Conservation (phyloP, 2,329 filamentous ascomycete genomes). For the Colletotrichum eleusines region DNA sequence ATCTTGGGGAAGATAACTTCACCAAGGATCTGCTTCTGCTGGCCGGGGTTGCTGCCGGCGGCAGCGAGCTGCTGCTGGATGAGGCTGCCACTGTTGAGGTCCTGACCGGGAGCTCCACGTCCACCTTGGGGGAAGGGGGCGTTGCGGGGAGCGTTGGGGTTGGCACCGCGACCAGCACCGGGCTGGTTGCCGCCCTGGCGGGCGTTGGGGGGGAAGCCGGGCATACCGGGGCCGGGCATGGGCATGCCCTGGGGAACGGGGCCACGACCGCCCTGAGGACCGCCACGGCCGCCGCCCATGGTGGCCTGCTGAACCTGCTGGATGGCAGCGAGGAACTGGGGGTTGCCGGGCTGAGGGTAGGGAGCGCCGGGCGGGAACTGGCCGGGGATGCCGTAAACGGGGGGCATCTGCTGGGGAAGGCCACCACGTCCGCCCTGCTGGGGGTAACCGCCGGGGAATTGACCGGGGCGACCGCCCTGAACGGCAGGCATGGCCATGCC, state of each 20-base stretch:
- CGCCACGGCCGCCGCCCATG: constrained; percentile 71
- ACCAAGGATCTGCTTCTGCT: constrained; percentile 99
- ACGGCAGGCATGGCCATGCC: constrained; percentile 76
- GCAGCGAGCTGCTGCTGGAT: constrained; percentile 70
- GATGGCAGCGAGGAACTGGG: constrained; percentile 84
- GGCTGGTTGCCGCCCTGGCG: constrained; percentile 61
- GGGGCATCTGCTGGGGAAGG: constrained; percentile 87
- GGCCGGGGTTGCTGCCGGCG: constrained; percentile 68
- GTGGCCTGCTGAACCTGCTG: constrained; percentile 78
- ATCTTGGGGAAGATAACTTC: constrained; percentile 99
- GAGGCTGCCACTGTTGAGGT: constrained; percentile 50
- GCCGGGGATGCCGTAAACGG: constrained; percentile 84
- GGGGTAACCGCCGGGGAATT: constrained; percentile 85
- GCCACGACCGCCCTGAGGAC: constrained; percentile 76
- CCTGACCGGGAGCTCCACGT: constrained; percentile 54
- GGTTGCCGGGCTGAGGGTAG: constrained; percentile 80
- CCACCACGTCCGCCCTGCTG: constrained; percentile 91
- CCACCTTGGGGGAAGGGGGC: constrained; percentile 60
- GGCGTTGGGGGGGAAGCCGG: constrained; percentile 69
- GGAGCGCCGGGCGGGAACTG: constrained; percentile 82
- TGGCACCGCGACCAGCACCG: constrained; percentile 59
- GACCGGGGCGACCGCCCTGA: constrained; percentile 85
- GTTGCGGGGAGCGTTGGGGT: constrained; percentile 57
- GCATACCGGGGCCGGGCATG: constrained; percentile 63
- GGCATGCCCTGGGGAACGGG: constrained; percentile 78